Evolutionary conservation across 2,329 filamentous ascomycete species (phyloP).

Genomic region (Arthrobotrys pseudoclavata): DNA sequence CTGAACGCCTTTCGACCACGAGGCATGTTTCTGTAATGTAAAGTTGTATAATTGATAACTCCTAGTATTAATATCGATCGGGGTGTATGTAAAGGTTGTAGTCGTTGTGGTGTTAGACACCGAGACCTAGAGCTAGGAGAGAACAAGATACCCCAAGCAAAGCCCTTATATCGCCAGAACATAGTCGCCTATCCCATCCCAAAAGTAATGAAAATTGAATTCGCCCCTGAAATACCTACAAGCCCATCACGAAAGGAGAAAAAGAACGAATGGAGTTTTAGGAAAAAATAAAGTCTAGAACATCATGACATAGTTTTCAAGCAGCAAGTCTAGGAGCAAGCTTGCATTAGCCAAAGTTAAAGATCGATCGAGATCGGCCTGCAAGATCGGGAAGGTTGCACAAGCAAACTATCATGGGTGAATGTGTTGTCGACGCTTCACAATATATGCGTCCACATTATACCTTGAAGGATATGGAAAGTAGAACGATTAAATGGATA

Average conservation of each 20-base stretch:
- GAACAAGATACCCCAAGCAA: not conserved
- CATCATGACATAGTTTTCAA: not conserved
- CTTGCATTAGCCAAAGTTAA: conserved; percentile 5
- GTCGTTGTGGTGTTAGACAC: not conserved
- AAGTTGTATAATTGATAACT: not conserved
- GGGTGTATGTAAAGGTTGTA: not conserved
- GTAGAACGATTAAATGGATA: not conserved
- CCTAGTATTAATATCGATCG: not conserved
- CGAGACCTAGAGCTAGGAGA: not conserved
- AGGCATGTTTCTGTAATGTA: conserved; percentile 20
- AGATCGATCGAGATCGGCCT: conserved; percentile 40
- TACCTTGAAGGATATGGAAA: too few species aligned
- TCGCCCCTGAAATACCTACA: conserved; percentile 1
- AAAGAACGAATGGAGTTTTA: not conserved
- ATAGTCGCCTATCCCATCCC: not conserved
- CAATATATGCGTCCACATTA: too few species aligned
- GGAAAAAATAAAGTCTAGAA: not conserved
- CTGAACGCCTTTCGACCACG: conserved; percentile 15
- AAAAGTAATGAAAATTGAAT: not conserved
- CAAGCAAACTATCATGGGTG: conserved; percentile 22
- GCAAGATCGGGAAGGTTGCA: conserved; percentile 47
- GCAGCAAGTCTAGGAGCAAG: conserved; percentile 11
- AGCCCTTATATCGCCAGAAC: conserved; percentile 7
- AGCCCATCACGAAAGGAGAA: not conserved
- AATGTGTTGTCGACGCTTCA: conserved; percentile 10